phyloP scores from a whole-genome alignment of 176 grass and related monocot species.

The Luzula sylvatica region DNA sequence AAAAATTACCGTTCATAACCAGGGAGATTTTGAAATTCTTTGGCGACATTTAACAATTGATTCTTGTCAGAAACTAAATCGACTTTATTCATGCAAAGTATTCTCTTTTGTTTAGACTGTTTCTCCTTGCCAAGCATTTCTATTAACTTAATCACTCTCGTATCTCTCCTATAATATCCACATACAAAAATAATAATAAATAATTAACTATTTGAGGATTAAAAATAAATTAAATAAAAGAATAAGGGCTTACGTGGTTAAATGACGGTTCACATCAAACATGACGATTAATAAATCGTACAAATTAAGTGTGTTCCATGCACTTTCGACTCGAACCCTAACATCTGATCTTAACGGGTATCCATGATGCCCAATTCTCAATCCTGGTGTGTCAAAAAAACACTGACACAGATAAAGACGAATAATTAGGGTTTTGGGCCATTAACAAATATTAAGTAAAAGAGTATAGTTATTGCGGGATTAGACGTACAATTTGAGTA shows the following conservation, averaged over 20 bases:
- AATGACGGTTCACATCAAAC: constrained; percentile 84
- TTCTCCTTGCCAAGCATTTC: constrained; percentile 57
- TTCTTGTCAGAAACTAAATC: constrained; percentile 82
- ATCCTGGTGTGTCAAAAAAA: constrained; percentile 95
- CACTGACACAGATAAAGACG: constrained; percentile 38
- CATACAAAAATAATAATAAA: constrained; percentile 22
- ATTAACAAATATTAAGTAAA: too few relatives aligned
- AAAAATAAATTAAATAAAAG: background rate
- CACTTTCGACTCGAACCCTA: constrained; percentile 82
- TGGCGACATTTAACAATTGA: constrained; percentile 76
- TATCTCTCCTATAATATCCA: constrained; percentile 56
- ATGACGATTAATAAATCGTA: constrained; percentile 90
- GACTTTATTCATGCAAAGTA: constrained; percentile 99
- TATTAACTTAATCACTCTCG: constrained; percentile 73
- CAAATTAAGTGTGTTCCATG: constrained; percentile 78
- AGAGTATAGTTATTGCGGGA: too few relatives aligned
- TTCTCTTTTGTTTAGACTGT: constrained; percentile 63
- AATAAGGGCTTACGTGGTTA: constrained; percentile 45
- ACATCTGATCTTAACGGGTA: constrained; percentile 68
- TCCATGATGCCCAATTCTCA: constrained; percentile 83
- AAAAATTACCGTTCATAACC: constrained; percentile 67
- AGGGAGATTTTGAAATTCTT: constrained; percentile 89
- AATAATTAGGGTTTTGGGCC: too few relatives aligned
- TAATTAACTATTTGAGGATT: background rate
- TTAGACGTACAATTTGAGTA: constrained; percentile 72